phyloP scores from a whole-genome alignment of 2,329 filamentous ascomycete species.

The Fusarium sp. region DNA sequence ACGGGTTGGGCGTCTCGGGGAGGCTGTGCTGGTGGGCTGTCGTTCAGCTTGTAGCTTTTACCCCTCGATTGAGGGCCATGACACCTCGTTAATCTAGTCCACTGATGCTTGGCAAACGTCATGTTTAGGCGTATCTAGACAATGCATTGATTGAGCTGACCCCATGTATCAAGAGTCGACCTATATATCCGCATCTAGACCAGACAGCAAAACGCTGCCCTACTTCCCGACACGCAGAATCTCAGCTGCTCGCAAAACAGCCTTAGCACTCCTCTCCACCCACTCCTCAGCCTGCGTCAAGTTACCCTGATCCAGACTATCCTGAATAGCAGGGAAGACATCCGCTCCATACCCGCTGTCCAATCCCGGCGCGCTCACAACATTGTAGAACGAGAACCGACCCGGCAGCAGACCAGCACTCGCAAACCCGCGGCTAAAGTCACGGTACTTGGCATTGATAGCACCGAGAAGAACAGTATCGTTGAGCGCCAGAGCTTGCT shows the following conservation, averaged over 20 bases:
- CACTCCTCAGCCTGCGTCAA: constrained; percentile 37
- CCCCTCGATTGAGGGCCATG: neutral
- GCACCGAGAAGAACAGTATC: constrained; percentile 1
- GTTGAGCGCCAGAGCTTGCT: constrained; percentile 20
- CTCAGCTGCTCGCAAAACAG: constrained; percentile 33
- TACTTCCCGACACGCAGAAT: constrained; percentile 24
- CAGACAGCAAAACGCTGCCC: neutral
- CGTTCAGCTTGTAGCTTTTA: neutral
- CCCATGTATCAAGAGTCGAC: neutral
- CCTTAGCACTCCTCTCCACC: constrained; percentile 38
- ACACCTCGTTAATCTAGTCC: neutral
- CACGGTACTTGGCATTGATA: constrained; percentile 22
- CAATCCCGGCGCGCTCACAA: constrained; percentile 32
- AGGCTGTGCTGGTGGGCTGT: too few relatives aligned
- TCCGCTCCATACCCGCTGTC: constrained; percentile 39
- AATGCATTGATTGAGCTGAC: neutral
- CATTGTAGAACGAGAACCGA: constrained; percentile 33
- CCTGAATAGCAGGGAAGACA: constrained; percentile 41
- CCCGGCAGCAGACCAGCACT: constrained; percentile 32
- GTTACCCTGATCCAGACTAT: constrained; percentile 38
- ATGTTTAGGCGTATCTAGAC: too few relatives aligned
- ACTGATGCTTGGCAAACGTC: neutral
- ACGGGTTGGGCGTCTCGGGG: neutral
- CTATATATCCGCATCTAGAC: neutral
- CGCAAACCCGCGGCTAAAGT: constrained; percentile 30